Evolutionary conservation across 192 early-diverging fungal species (phyloP), one percentile per base, ranked within the genome.

Genomic region (Coemansia furcata): DNA sequence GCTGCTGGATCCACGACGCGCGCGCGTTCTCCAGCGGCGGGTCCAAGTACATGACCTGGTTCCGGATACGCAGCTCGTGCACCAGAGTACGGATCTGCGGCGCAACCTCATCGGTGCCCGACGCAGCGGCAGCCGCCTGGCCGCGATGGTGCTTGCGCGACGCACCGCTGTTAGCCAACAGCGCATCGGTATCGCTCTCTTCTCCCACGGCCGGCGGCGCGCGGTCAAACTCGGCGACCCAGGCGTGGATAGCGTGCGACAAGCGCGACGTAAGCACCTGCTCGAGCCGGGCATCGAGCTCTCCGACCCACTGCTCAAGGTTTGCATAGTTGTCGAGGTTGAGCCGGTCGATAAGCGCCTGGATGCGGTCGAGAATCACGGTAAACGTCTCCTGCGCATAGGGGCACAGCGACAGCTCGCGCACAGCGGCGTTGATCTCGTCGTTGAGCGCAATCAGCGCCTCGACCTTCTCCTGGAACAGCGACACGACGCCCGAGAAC

Each of bases 381-480:
- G 82, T 72, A 58, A 99, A 93, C 19, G 71, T 84, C 2, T 85
- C 84, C 12, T 85, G 78, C n/a, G 86, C 72, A 66, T 91, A 99
- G 8, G 87, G 68, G 72, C 95, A 98, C 15, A 80, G 84, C 46
- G 87, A 81, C 42, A 99, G 85, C 76, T 98, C 95, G 15, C 91
- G 91, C n/a, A 97, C 87, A 19, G 86, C 76, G 21, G 85, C 76
- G 36, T 88, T 86, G 44, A 99, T 94, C 46, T 94, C 90, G 54
- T 93, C 94, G 72, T 93, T 89, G 49, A 94, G 88, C 19, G 83
- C 42, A 35, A 99, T 90, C 43, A 96, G 86, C 2, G 88, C 72
- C 67, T 91, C 92, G 12, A 93, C 93, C 75, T 99, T 99, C 52
- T 98, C 96, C 78, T 98, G 96, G 85, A 96, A 98, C n/a, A 90